Evolutionary conservation across 2,329 filamentous ascomycete species (phyloP).

Genomic region (Zelopaecilomyces penicillatus): DNA sequence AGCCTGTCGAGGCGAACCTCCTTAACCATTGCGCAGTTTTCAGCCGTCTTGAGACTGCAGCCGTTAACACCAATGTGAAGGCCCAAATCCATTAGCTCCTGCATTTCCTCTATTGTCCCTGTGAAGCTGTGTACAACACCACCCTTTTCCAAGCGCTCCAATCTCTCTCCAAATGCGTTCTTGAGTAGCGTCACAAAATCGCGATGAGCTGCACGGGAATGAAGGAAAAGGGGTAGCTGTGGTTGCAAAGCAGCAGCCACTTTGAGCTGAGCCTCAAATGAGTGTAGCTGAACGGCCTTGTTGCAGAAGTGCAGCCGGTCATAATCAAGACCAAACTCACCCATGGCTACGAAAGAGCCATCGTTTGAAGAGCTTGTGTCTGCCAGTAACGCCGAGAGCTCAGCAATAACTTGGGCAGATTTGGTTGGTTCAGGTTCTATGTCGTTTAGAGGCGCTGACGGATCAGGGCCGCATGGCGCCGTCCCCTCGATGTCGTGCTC

Average conservation of each 20-base stretch:
- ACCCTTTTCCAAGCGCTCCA: conserved; percentile 60
- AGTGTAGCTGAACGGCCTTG: conserved; percentile 71
- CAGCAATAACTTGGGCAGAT: conserved; percentile 42
- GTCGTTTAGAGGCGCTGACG: conserved; percentile 41
- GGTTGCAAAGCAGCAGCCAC: conserved; percentile 62
- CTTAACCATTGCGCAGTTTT: conserved; percentile 79
- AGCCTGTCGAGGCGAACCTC: conserved; percentile 69
- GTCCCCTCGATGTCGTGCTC: conserved; percentile 29
- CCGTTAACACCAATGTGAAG: conserved; percentile 94
- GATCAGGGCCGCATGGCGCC: conserved; percentile 45
- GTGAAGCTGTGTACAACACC: conserved; percentile 95
- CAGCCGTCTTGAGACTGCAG: conserved; percentile 88
- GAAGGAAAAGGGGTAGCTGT: conserved; percentile 81
- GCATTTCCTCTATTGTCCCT: conserved; percentile 77
- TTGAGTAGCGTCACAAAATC: conserved; percentile 74
- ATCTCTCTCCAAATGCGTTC: conserved; percentile 43
- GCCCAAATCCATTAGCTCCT: conserved; percentile 67
- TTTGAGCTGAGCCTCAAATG: conserved; percentile 75
- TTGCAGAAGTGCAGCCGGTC: conserved; percentile 80
- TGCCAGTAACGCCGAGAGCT: conserved; percentile 57
- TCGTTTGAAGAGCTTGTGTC: conserved; percentile 41
- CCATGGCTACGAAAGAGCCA: conserved; percentile 62
- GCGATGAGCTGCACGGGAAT: conserved; percentile 76
- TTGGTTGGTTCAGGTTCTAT: conserved; percentile 34
- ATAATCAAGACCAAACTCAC: conserved; percentile 94